Evolutionary conservation across 306 rosid genomes (phyloP).

Genomic region (Argentina anserina): DNA sequence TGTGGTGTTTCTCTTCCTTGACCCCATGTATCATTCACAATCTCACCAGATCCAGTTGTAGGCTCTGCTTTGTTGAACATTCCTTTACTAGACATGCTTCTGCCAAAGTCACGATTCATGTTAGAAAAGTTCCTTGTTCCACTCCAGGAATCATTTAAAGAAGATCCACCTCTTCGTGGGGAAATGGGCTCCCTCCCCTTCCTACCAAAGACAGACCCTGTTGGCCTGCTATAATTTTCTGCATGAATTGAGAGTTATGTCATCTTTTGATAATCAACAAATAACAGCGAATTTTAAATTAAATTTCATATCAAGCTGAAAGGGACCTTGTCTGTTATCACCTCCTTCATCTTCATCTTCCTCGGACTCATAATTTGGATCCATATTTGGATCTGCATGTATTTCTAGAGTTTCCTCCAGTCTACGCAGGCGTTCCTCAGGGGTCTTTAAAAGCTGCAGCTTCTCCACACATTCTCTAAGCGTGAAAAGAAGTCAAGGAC

Average conservation of each 20-base stretch:
- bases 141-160: slow-evolving; percentile 68
- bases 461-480: slow-evolving; percentile 99
- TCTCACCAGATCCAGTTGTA: slow-evolving; percentile 53
- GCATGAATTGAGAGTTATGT: slow-evolving; percentile 35
- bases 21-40: slow-evolving; percentile 48
- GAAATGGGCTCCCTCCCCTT: slow-evolving; percentile 73
- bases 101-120: slow-evolving; percentile 53
- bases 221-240: slow-evolving; percentile 65
- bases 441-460: slow-evolving; percentile 87
- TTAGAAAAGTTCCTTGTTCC: slow-evolving; percentile 61
- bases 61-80: slow-evolving; percentile 58
- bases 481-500: slow-evolving; percentile 75
- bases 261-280: background rate
- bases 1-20: slow-evolving; percentile 72
- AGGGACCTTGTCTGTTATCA: slow-evolving; percentile 60
- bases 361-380: slow-evolving; percentile 92
- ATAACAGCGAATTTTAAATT: background rate
- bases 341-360: slow-evolving; percentile 79
- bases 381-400: slow-evolving; percentile 93
- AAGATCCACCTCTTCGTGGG: slow-evolving; percentile 65
- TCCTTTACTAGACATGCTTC: slow-evolving; percentile 66
- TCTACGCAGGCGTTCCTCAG: slow-evolving; percentile 97
- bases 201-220: slow-evolving; percentile 74
- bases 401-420: slow-evolving; percentile 85
- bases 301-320: slow-evolving; percentile 14